These are phyloP conservation scores for Boletus coccyginus DNA, from an alignment of 768 basidiomycete genomes.

Conservation along the genomic window DNA sequence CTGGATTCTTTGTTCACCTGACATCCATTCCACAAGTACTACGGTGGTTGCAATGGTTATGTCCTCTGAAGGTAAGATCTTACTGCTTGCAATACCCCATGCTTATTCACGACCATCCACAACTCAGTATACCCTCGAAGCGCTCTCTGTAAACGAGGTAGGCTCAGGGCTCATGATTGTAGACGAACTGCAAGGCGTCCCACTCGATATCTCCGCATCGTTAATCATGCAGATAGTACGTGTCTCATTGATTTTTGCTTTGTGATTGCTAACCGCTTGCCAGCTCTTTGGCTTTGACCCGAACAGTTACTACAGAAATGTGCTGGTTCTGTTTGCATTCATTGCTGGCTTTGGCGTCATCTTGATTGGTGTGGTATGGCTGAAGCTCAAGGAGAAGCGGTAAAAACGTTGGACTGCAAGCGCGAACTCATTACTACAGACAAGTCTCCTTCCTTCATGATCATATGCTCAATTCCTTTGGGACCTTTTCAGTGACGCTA, in stretches of 20 bases:
- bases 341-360: constrained; percentile 74
- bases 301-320: constrained; percentile 85
- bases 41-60: constrained; percentile 91
- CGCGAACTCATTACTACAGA: not conserved
- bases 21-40: constrained; percentile 83
- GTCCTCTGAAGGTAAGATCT: constrained; percentile 59
- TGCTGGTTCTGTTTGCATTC: constrained; percentile 83
- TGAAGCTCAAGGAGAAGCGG: constrained; percentile 72
- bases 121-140: constrained; percentile 63
- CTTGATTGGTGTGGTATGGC: constrained; percentile 77
- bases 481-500: not conserved
- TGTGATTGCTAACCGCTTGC: not conserved
- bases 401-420: constrained; percentile 29
- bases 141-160: constrained; percentile 90
- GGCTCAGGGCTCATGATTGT: constrained; percentile 81
- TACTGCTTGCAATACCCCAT: not conserved
- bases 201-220: constrained; percentile 72
- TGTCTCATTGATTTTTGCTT: not conserved
- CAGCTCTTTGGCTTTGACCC: constrained; percentile 85
- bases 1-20: constrained; percentile 92
- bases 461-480: not conserved
- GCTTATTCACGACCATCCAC: not conserved
- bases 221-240: constrained; percentile 84
- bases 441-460: not conserved
- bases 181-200: constrained; percentile 78